Percentiles rank a stretch among this genome's conserved stretches.
phyloP scores from a whole-genome alignment of 1,139 yeast species.

The Petasospora fabianii region DNA sequence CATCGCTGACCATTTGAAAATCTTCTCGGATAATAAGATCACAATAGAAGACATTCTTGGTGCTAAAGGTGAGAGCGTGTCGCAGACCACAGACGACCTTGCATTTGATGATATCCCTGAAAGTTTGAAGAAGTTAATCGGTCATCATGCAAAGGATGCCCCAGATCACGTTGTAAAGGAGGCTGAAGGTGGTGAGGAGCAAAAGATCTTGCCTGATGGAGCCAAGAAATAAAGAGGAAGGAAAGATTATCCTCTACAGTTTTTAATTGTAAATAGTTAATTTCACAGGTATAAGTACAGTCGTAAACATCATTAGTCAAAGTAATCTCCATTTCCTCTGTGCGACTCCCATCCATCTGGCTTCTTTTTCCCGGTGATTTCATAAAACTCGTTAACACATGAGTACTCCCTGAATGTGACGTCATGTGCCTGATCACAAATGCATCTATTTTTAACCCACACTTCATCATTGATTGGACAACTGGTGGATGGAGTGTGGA shows the following conservation, averaged over 20 bases:
- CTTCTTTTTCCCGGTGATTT: constrained; percentile 41
- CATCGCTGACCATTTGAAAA: constrained; percentile 88
- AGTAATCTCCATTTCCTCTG: constrained; percentile 16
- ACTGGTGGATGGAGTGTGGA: constrained; percentile 50
- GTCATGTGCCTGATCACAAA: constrained; percentile 45
- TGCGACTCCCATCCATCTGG: constrained; percentile 49
- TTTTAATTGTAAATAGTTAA: too few relatives aligned
- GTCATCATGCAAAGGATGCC: constrained; percentile 65
- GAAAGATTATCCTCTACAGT: too few relatives aligned
- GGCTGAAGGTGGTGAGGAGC: constrained; percentile 2
- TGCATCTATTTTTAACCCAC: constrained; percentile 40
- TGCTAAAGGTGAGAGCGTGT: constrained; percentile 71
- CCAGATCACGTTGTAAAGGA: constrained; percentile 31
- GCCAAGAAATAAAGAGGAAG: background rate
- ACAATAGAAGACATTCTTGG: constrained; percentile 77
- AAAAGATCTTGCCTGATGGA: constrained; percentile 9
- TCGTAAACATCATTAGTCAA: constrained; percentile 5
- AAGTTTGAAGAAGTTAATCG: constrained; percentile 48
- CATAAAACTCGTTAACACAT: constrained; percentile 50
- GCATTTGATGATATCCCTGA: constrained; percentile 75
- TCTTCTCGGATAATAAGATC: constrained; percentile 71
- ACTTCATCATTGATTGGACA: constrained; percentile 30
- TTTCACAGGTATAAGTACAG: background rate
- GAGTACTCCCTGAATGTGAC: constrained; percentile 32
- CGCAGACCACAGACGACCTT: constrained; percentile 57